Base-by-base conservation (phyloP, 2,329 filamentous ascomycete genomes). In the Neonectria coccinea region DNA sequence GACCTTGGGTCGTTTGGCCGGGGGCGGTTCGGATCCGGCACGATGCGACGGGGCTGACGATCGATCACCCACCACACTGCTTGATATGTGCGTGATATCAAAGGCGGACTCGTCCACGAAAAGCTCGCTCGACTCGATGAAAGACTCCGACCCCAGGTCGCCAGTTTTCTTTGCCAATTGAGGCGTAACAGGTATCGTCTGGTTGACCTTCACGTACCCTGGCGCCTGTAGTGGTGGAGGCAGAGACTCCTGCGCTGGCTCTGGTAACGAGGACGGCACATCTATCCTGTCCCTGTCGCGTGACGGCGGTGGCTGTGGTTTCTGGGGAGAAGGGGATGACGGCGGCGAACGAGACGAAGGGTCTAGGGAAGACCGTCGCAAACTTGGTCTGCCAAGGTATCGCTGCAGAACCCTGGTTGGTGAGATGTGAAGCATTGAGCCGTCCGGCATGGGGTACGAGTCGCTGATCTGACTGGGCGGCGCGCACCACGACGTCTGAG, bases 381-480 rank as follows among this genome's bases (percentile, higher is more conserved):
- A 56, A 5, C 50, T 33, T 2, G 55, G 9, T 69, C 20, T 67
- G 54, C 82, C 81, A 4, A 86, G 76, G 62, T 84, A 86, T 25
- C 82, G 79, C 63, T 86, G 81, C 11, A 88, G 69, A 1, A 86
- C 75, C 42, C 83, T 79, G 1, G 83, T 84, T 0, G 87, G 86
- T 0, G 87, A 85, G 18, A 68, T 66, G 9, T 66, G 64, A 11
- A 78, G 59, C 20, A 78, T 25, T 5, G 66, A 67, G 5, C 71
- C 60, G 52, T 75, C 74, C 8, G 78, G 78, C 64, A 80, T 75
- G 54, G 72, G 83, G 67, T 87, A 83, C 0, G 87, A 90, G 70
- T 90, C 87, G 10, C 79, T 81, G 20, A 89, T 80, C 29, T 84
- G 78, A 61, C 85, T 88, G 0, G 84, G 81, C 2, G 82, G 83